Evolutionary conservation across 768 basidiomycete species (phyloP).

Genomic region (Suillus luteus): DNA sequence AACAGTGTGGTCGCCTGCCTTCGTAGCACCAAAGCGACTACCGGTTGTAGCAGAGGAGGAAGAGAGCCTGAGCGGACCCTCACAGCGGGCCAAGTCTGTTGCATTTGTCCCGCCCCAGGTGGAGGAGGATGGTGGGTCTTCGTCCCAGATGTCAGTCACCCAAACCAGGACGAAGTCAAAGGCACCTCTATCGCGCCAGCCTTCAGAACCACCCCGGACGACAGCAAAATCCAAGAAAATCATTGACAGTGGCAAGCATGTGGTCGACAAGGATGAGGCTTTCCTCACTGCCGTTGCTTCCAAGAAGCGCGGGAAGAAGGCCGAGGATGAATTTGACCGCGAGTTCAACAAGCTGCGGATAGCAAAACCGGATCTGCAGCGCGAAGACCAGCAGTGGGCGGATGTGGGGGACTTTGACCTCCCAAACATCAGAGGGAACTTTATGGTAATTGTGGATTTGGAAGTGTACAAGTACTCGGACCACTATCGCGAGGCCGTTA

Average conservation of each 20-base stretch:
- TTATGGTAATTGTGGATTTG: constrained; percentile 76
- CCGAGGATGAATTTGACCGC: constrained; percentile 71
- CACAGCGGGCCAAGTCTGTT: constrained; percentile 4
- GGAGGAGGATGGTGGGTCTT: neutral
- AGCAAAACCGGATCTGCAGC: constrained; percentile 57
- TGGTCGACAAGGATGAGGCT: constrained; percentile 58
- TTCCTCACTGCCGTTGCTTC: constrained; percentile 78
- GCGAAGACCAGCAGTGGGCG: constrained; percentile 55
- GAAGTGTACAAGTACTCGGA: constrained; percentile 46
- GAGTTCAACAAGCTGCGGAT: constrained; percentile 81
- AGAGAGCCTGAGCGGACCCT: constrained; percentile 39
- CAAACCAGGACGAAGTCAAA: constrained; percentile 4
- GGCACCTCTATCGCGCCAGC: neutral
- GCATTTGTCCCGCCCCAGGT: neutral
- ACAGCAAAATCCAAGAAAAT: constrained; percentile 17
- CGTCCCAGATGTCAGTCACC: neutral
- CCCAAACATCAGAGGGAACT: constrained; percentile 65
- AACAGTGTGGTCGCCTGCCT: constrained; percentile 18
- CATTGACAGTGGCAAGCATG: constrained; percentile 7
- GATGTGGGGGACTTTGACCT: constrained; percentile 69
- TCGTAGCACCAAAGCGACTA: constrained; percentile 19
- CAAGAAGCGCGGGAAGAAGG: constrained; percentile 65
- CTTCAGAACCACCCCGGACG: neutral
- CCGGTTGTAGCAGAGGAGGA: constrained; percentile 58
- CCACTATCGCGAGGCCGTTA: constrained; percentile 20